Conservation (phyloP, 257 asterid genomes). For the Orobanche coerulescens region DNA sequence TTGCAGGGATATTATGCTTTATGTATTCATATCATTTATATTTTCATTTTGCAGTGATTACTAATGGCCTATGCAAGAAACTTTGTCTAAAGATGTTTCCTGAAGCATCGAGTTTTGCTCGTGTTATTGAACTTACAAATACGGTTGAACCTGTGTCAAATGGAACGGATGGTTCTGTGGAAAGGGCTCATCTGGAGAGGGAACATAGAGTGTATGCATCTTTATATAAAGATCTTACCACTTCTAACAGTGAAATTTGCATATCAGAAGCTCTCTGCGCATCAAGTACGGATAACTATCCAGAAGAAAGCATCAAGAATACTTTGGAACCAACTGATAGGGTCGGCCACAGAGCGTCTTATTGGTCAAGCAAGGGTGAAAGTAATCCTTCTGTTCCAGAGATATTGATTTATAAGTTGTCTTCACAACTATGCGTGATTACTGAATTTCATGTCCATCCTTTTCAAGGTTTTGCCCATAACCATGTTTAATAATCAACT, state of each 20-base stretch:
- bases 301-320: slow-evolving; percentile 57
- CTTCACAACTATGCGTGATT: slow-evolving; percentile 46
- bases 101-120: slow-evolving; percentile 31
- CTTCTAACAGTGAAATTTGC: slow-evolving; percentile 34
- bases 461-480: slow-evolving; percentile 51
- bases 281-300: slow-evolving; percentile 70
- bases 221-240: slow-evolving; percentile 34
- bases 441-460: slow-evolving; percentile 67
- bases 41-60: slow-evolving; percentile 48
- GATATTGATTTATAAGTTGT: slow-evolving; percentile 47
- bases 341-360: slow-evolving; percentile 49
- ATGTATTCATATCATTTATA: not conserved
- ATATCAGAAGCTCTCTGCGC: slow-evolving; percentile 54
- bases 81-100: slow-evolving; percentile 57
- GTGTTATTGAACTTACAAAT: slow-evolving; percentile 30
- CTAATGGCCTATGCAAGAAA: slow-evolving; percentile 47
- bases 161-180: slow-evolving; percentile 20
- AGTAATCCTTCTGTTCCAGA: slow-evolving; percentile 47
- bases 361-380: slow-evolving; percentile 83
- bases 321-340: slow-evolving; percentile 47
- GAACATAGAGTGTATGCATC: slow-evolving; percentile 56
- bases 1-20: not conserved
- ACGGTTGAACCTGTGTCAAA: slow-evolving; percentile 24
- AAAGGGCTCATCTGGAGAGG: slow-evolving; percentile 32
- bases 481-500: slow-evolving; percentile 3